These are phyloP conservation scores for Crucibulum laeve DNA, from an alignment of 768 basidiomycete species.

Conservation along the genomic window DNA sequence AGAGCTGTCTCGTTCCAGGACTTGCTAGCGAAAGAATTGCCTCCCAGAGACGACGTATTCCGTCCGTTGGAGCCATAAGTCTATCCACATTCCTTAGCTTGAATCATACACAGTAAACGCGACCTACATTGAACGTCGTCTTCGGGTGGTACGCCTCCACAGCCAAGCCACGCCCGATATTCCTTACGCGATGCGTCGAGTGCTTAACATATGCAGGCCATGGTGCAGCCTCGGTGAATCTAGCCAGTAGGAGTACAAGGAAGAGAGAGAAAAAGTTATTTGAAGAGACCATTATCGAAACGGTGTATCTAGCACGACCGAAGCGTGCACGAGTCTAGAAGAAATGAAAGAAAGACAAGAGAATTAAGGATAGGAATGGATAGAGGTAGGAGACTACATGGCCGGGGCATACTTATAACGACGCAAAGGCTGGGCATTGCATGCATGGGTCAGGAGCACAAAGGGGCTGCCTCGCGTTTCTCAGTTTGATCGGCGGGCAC, in stretches of 20 bases:
- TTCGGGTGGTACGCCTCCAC: conserved; percentile 16
- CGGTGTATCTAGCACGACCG: conserved; percentile 9
- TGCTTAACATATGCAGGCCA: conserved; percentile 24
- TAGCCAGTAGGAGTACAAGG: conserved; percentile 17
- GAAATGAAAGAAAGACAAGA: conserved; percentile 8
- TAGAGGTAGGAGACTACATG: neutral
- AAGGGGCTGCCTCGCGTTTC: too few species aligned
- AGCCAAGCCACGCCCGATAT: conserved; percentile 18
- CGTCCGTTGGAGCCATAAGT: conserved; percentile 6
- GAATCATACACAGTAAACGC: neutral
- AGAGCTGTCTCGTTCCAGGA: conserved; percentile 9
- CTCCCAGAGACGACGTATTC: neutral
- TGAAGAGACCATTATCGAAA: conserved; percentile 25
- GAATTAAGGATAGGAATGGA: conserved; percentile 4
- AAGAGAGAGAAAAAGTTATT: conserved; percentile 19
- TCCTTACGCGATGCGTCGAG: conserved; percentile 22
- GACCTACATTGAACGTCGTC: conserved; percentile 15
- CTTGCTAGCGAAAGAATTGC: conserved; percentile 2
- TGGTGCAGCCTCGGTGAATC: conserved; percentile 22
- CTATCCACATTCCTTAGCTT: conserved; percentile 2
- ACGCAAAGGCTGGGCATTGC: neutral
- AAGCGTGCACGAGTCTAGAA: conserved; percentile 7
- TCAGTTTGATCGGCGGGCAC: too few species aligned
- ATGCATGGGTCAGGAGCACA: too few species aligned
- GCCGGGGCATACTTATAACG: neutral